Percentiles rank a stretch among this genome's conserved stretches.
These are phyloP conservation scores for Bjerkandera adusta DNA, from an alignment of 1,284 basidiomycete genomes.

Conservation along the genomic window DNA sequence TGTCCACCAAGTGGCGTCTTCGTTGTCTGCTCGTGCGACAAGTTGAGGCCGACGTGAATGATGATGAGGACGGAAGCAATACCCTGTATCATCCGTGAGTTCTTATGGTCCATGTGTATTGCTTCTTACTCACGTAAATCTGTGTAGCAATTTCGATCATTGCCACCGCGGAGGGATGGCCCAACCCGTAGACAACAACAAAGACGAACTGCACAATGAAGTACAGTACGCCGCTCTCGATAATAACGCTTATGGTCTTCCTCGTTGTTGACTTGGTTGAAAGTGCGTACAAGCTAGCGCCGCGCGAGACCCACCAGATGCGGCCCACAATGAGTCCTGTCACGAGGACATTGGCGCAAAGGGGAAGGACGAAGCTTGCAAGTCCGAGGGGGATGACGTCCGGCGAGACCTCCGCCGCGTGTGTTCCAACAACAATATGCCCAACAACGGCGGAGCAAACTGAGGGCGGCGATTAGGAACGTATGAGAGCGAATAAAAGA, in stretches of 20 bases:
- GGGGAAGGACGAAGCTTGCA: background rate
- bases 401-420: background rate
- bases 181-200: background rate
- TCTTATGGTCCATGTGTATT: background rate
- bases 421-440: background rate
- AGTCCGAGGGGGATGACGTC: background rate
- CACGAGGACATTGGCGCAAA: conserved; percentile 1
- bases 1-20: too few species aligned
- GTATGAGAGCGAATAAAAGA: too few species aligned
- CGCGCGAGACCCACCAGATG: conserved; percentile 1
- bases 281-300: background rate
- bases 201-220: conserved; percentile 4
- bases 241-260: background rate
- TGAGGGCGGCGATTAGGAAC: too few species aligned
- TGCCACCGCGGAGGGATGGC: background rate
- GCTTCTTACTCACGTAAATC: conserved; percentile 1
- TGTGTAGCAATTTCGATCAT: background rate
- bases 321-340: conserved; percentile 1
- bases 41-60: conserved; percentile 3
- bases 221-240: conserved; percentile 3
- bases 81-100: background rate
- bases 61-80: conserved; percentile 4
- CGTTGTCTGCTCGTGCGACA: background rate
- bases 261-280: background rate
- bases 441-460: background rate